A percentile compares a stretch with the other conserved stretches of the same genome.
These are phyloP conservation scores for Colletotrichum coccodes DNA, from an alignment of 2,329 filamentous ascomycete species.

Conservation along the genomic window DNA sequence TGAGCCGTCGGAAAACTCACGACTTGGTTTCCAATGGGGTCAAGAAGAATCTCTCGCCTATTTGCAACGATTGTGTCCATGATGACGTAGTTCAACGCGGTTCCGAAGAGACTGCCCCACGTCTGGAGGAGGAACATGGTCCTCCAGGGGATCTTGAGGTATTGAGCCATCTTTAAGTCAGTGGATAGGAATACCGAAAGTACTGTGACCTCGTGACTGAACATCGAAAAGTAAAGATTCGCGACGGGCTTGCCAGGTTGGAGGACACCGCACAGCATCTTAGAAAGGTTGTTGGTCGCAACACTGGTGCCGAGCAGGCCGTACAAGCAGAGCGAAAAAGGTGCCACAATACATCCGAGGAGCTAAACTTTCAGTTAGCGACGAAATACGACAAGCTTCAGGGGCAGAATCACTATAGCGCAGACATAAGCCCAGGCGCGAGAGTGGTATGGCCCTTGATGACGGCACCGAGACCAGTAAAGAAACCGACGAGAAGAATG, in stretches of 20 bases:
- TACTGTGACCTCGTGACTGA: conserved; percentile 43
- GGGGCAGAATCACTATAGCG: conserved; percentile 18
- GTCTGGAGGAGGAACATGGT: conserved; percentile 73
- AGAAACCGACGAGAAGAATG: conserved; percentile 45
- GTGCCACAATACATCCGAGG: conserved; percentile 27
- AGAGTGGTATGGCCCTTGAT: conserved; percentile 38
- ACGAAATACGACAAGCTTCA: no score
- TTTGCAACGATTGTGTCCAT: conserved; percentile 55
- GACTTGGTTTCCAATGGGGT: conserved; percentile 30
- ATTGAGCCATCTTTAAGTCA: conserved; percentile 77
- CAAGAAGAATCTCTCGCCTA: conserved; percentile 50
- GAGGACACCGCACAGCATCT: conserved; percentile 61
- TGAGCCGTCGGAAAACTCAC: not conserved
- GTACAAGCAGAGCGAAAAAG: conserved; percentile 30
- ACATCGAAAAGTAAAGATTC: conserved; percentile 56
- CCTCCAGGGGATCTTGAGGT: conserved; percentile 76
- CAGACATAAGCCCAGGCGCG: conserved; percentile 28
- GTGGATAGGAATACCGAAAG: conserved; percentile 48
- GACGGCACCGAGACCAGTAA: conserved; percentile 49
- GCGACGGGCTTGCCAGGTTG: conserved; percentile 50
- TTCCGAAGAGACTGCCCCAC: conserved; percentile 51
- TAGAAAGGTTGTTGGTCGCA: conserved; percentile 45
- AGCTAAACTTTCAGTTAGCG: not conserved
- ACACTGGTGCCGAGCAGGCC: conserved; percentile 26
- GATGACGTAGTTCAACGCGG: conserved; percentile 56